Conservation (phyloP, 1,284 basidiomycete species). For the Limonomyces culmigenus region DNA sequence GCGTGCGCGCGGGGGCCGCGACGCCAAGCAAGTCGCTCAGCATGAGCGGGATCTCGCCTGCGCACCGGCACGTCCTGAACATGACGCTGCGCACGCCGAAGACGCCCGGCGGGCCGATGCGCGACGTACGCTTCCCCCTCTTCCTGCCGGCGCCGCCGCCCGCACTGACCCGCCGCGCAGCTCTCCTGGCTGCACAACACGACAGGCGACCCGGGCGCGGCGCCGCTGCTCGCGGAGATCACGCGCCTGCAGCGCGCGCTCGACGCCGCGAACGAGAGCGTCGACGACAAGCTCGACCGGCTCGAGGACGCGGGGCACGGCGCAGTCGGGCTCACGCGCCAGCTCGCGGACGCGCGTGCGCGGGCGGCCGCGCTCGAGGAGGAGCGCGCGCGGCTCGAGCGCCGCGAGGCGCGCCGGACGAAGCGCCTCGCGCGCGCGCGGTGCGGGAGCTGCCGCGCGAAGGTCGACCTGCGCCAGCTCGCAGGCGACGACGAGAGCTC, state of each 20-base stretch:
- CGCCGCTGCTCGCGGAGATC: slow-evolving; percentile 48
- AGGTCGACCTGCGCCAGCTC: slow-evolving; percentile 32
- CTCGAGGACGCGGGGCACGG: slow-evolving; percentile 64
- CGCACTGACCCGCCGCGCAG: slow-evolving; percentile 17
- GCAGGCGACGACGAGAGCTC: slow-evolving; percentile 27
- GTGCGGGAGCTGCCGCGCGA: slow-evolving; percentile 49
- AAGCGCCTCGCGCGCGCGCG: slow-evolving; percentile 37
- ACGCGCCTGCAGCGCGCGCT: slow-evolving; percentile 52
- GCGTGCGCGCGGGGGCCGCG: slow-evolving; percentile 31
- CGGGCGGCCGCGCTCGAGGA: slow-evolving; percentile 43
- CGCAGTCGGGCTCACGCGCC: slow-evolving; percentile 48
- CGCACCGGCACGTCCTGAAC: slow-evolving; percentile 51
- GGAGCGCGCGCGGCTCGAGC: slow-evolving; percentile 41
- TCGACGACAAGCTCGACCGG: slow-evolving; percentile 72
- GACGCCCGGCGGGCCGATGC: slow-evolving; percentile 61
- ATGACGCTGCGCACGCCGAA: slow-evolving; percentile 51
- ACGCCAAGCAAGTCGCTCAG: slow-evolving; percentile 40
- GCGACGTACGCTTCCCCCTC: slow-evolving; percentile 36
- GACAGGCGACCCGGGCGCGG: slow-evolving; percentile 28
- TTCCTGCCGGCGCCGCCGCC: no score
- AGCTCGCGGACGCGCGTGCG: slow-evolving; percentile 49
- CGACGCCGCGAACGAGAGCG: slow-evolving; percentile 59
- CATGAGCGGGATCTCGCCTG: slow-evolving; percentile 44
- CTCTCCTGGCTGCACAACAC: slow-evolving; percentile 56
- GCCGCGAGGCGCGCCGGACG: slow-evolving; percentile 45